Evolutionary conservation across 768 basidiomycete species (phyloP), one percentile per base, ranked within the genome.

Genomic region (Strobilomyces confusus): DNA sequence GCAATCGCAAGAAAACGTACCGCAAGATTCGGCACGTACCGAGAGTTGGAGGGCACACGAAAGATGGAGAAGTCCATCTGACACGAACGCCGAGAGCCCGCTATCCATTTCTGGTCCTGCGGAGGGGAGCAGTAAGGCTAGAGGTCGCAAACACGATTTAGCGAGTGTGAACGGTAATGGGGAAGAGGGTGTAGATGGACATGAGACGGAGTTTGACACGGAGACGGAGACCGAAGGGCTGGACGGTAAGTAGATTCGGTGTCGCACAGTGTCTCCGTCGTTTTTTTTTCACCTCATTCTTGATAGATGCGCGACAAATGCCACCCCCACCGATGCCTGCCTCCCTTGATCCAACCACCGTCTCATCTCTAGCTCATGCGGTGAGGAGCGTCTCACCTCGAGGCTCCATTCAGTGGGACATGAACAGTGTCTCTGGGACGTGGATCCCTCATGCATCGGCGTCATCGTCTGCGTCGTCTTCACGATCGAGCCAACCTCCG

Each of bases 281-380:
- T 17, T 51, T 22, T 41, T 17, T 51, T 22, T 41, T 53, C 15
- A 54, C 6, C 19, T 37, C 15, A 22, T 23, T 41, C 26, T 52
- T n/a, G 37, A 37, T 48, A 79, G 77, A 75, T 50, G 58, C 65
- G 1, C 64, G 61, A 20, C 70, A 69, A 15, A 76, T 78, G 81
- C 80, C 80, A 5, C 80, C 80, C 7, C 78, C 80, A 20, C 76
- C 76, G 1, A 72, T 80, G 63, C 78, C 79, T 6, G 73, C 75
- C 17, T 65, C 72, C 12, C 61, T 74, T 23, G 74, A 79, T 53
- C 72, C 75, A 5, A 74, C 75, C 29, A 71, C 72, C 5, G 54
- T 72, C 29, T 67, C 68, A 19, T 68, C 71, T 44, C 64, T 70
- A 33, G 57, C 65, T 9, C 60, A 51, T 29, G 46, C 45, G 4